A percentile compares a stretch with the other conserved stretches of the same genome.
These are phyloP conservation scores for Scheffersomyces quercinus DNA, from an alignment of 1,139 yeast species.

Conservation along the genomic window DNA sequence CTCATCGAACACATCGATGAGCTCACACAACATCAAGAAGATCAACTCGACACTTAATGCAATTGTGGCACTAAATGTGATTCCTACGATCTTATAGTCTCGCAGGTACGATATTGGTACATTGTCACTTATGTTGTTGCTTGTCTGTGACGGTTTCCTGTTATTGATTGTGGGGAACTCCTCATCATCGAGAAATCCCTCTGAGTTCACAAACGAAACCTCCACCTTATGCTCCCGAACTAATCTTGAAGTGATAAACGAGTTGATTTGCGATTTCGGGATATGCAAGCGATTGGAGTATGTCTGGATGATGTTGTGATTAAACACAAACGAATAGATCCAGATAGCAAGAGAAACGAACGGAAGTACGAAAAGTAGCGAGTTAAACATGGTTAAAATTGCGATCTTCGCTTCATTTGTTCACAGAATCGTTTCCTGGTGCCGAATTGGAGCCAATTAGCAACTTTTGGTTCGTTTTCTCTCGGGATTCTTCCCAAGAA, in stretches of 20 bases:
- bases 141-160: background rate
- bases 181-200: slow-evolving; percentile 15
- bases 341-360: slow-evolving; percentile 18
- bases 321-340: slow-evolving; percentile 24
- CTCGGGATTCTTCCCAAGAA: no score
- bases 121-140: background rate
- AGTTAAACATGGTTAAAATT: slow-evolving; percentile 7
- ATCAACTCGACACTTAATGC: slow-evolving; percentile 36
- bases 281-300: slow-evolving; percentile 18
- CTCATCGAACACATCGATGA: slow-evolving; percentile 25
- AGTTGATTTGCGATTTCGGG: slow-evolving; percentile 22
- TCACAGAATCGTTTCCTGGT: no score
- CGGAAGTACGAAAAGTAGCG: slow-evolving; percentile 14
- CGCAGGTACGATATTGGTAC: no score
- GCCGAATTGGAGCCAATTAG: no score
- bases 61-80: slow-evolving; percentile 29
- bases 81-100: slow-evolving; percentile 19
- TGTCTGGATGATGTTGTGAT: slow-evolving; percentile 26
- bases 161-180: slow-evolving; percentile 6
- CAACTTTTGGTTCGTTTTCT: no score
- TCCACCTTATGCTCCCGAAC: slow-evolving; percentile 2
- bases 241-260: slow-evolving; percentile 6
- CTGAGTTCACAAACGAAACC: slow-evolving; percentile 13
- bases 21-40: slow-evolving; percentile 40
- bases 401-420: no score